A percentile compares a stretch with the other conserved stretches of the same genome.
These are phyloP conservation scores for Metschnikowia noctiluminum DNA, from an alignment of 805 yeast species.

Conservation along the genomic window DNA sequence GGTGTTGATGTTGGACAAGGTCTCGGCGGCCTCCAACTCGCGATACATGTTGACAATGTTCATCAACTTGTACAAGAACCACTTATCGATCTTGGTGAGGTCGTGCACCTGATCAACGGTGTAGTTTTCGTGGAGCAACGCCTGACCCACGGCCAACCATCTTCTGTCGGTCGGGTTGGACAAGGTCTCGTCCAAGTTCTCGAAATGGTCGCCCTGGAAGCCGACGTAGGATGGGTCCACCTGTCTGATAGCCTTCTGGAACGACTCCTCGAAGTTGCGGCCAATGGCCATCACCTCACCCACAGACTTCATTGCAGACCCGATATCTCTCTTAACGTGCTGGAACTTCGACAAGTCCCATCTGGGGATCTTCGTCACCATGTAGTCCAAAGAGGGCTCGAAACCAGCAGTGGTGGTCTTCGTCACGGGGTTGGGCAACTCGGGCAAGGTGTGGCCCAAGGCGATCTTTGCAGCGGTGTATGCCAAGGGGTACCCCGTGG, in stretches of 20 bases:
- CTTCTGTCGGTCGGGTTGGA: constrained; percentile 92
- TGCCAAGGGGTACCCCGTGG: constrained; percentile 98
- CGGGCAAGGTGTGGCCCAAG: constrained; percentile 90
- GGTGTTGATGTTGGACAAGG: constrained; percentile 54
- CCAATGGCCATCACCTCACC: constrained; percentile 99
- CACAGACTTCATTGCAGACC: constrained; percentile 96
- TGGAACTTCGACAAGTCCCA: constrained; percentile 97
- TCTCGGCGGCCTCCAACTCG: constrained; percentile 63
- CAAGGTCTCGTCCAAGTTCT: constrained; percentile 71
- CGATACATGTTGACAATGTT: constrained; percentile 89
- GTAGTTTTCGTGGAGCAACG: constrained; percentile 85
- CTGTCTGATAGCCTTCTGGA: constrained; percentile 96
- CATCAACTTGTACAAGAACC: constrained; percentile 92
- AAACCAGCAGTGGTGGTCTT: constrained; percentile 94
- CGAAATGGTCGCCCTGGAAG: constrained; percentile 82
- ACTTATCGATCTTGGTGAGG: constrained; percentile 86
- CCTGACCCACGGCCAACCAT: constrained; percentile 98
- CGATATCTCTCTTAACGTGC: constrained; percentile 89
- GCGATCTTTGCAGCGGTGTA: constrained; percentile 98
- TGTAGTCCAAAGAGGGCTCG: constrained; percentile 94
- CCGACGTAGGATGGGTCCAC: constrained; percentile 89
- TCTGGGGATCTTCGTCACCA: constrained; percentile 96
- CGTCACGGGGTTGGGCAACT: constrained; percentile 93
- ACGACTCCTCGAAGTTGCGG: constrained; percentile 93
- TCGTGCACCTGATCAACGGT: constrained; percentile 91